phyloP scores from a whole-genome alignment of 83 land plant species.

The Isoetes engelmannii region DNA sequence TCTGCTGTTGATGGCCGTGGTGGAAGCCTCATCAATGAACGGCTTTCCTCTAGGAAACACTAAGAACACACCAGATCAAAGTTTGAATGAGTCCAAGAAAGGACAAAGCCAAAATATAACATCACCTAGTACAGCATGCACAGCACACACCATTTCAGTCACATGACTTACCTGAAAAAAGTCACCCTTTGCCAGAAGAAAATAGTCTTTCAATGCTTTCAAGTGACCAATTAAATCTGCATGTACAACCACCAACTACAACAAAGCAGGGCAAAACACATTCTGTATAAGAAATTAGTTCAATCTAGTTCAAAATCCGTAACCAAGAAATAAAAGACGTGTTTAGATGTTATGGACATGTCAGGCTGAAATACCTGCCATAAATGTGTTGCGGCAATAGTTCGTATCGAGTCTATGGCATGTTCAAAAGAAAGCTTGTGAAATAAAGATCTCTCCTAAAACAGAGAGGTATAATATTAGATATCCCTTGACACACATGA shows the following conservation, averaged over 20 bases:
- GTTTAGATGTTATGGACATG: neutral
- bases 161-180: slow-evolving; percentile 80
- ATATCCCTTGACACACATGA: no score
- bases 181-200: slow-evolving; percentile 96
- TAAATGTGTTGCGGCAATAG: slow-evolving; percentile 91
- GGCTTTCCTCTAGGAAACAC: slow-evolving; percentile 98
- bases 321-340: no score
- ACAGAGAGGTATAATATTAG: neutral
- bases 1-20: slow-evolving; percentile 97
- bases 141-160: neutral
- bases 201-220: slow-evolving; percentile 93
- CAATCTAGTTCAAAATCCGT: neutral
- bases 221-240: slow-evolving; percentile 96
- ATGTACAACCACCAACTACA: slow-evolving; percentile 94
- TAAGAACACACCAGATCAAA: slow-evolving; percentile 10
- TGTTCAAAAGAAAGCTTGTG: slow-evolving; percentile 86
- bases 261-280: neutral
- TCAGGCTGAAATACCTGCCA: slow-evolving; percentile 66
- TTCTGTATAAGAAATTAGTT: no score
- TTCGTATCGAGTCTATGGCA: slow-evolving; percentile 70
- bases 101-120: neutral
- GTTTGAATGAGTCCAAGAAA: no score
- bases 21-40: slow-evolving; percentile 87
- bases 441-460: slow-evolving; percentile 78
- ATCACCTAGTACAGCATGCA: neutral